These are phyloP conservation scores for Anthostomella pinea DNA, from an alignment of 2,329 filamentous ascomycete genomes.

Conservation along the genomic window DNA sequence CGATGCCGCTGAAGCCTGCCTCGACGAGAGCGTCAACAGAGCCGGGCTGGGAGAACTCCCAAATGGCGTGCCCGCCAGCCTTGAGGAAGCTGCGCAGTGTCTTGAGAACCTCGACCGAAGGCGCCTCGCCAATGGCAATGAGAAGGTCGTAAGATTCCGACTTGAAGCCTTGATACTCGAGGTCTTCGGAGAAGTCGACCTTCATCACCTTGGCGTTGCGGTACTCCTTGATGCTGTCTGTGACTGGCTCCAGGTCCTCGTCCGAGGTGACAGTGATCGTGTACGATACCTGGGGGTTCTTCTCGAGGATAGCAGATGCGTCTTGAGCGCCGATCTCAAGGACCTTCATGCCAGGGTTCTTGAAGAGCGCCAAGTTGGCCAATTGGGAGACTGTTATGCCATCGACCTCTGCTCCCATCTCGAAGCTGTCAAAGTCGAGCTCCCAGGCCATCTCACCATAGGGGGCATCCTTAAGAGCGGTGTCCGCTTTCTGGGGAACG, in stretches of 20 bases:
- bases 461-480: constrained; percentile 13
- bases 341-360: constrained; percentile 20
- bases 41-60: too few species aligned
- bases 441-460: constrained; percentile 29
- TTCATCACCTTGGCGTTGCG: constrained; percentile 18
- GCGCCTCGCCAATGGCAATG: constrained; percentile 1
- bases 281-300: constrained; percentile 14
- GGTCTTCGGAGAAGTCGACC: constrained; percentile 7
- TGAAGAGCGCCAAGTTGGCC: constrained; percentile 27
- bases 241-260: constrained; percentile 13
- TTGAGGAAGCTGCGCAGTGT: too few species aligned
- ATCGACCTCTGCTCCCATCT: constrained; percentile 3
- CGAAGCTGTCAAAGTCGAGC: constrained; percentile 22
- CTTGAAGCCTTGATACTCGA: constrained; percentile 9
- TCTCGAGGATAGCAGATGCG: constrained; percentile 8
- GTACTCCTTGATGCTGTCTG: constrained; percentile 9
- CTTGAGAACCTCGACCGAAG: neutral
- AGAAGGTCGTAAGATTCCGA: constrained; percentile 10
- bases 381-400: constrained; percentile 10
- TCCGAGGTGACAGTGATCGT: constrained; percentile 13
- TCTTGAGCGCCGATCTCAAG: constrained; percentile 17
- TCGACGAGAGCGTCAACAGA: too few species aligned
- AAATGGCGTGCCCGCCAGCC: too few species aligned
- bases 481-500: constrained; percentile 23
- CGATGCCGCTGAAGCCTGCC: too few species aligned